Evolutionary conservation across 1,284 basidiomycete genomes (phyloP), one percentile per base, ranked within the genome.

Genomic region (Neotropicomus parvogracilis): DNA sequence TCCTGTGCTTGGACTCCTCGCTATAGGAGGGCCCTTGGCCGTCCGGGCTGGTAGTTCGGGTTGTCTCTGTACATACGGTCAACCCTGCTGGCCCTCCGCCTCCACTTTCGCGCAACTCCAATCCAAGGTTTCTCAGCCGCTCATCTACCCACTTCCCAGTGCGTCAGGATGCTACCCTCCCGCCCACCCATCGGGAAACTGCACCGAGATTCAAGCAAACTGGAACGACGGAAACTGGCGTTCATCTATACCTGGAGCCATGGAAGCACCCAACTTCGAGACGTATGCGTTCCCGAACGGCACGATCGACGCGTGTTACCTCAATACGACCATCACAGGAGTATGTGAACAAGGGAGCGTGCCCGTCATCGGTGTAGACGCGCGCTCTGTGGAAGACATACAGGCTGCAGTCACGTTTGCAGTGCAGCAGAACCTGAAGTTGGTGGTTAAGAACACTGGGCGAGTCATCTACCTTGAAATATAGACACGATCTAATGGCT

Each of bases 361-460:
- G 1, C 70, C 75, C 7, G 65, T 68, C 6, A 56, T 70, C 14
- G 72, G 72, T 1, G 72, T 77, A 5, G 74, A 77, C 40, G 72
- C 69, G 2, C 63, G 67, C 6, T 59, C 49, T 0, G 59, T 61
- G 6, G 50, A 35, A 19, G 72, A 73, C 49, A 54, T 78, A 5
- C 68, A 73, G 52, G 69, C 65, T 19, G 72, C 49, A 8, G 21
- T 60, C 3, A 13, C 10, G 3, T 60, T 64, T 13, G 46, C 71
- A 0, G 63, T 50, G 6, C 48, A 64, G 24, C 60, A 74, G 46
- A 70, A 72, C 50, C 57, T 78, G 17, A 69, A 69, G 4, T 49
- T 77, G 2, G 72, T 71, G 1, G 61, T 78, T 16, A 79, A 77
- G 58, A 75, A 73, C 47, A 77, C 75, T 1, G 74, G 75, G 67